phyloP scores from a whole-genome alignment of 2,329 filamentous ascomycete species.

The Hymenoscyphus fructigenus region DNA sequence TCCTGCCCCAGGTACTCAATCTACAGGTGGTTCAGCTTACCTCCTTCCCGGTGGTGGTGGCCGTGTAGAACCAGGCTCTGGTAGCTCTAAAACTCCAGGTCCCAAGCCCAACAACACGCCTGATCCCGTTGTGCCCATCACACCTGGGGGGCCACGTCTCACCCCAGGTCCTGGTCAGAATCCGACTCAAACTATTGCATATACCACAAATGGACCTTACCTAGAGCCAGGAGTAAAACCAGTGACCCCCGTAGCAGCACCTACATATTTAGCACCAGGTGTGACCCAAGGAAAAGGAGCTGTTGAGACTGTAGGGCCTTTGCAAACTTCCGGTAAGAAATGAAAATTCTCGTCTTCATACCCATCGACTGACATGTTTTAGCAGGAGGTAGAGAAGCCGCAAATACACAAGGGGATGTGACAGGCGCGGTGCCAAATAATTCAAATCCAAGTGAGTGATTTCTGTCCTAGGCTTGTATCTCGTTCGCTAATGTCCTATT shows the following conservation, averaged over 20 bases:
- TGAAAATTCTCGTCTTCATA: no score
- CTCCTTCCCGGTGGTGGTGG: not conserved
- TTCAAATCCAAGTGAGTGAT: not conserved
- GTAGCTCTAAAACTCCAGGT: not conserved
- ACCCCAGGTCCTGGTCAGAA: not conserved
- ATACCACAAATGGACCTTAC: not conserved
- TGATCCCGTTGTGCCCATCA: not conserved
- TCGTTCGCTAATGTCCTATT: conserved; percentile 4
- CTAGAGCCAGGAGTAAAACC: not conserved
- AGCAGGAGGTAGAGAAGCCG: not conserved
- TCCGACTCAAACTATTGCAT: not conserved
- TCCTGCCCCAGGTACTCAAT: not conserved
- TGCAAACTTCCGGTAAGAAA: no score
- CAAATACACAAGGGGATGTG: not conserved
- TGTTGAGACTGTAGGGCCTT: not conserved
- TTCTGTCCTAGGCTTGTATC: not conserved
- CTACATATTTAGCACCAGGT: not conserved
- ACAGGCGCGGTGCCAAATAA: not conserved
- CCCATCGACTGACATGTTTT: no score
- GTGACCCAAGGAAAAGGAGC: not conserved
- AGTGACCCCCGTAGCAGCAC: not conserved
- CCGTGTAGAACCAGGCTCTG: not conserved
- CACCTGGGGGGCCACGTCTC: not conserved
- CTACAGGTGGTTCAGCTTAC: not conserved
- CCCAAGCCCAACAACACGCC: not conserved